Evolutionary conservation across 768 basidiomycete species (phyloP).

Genomic region (Mycena latifolia): DNA sequence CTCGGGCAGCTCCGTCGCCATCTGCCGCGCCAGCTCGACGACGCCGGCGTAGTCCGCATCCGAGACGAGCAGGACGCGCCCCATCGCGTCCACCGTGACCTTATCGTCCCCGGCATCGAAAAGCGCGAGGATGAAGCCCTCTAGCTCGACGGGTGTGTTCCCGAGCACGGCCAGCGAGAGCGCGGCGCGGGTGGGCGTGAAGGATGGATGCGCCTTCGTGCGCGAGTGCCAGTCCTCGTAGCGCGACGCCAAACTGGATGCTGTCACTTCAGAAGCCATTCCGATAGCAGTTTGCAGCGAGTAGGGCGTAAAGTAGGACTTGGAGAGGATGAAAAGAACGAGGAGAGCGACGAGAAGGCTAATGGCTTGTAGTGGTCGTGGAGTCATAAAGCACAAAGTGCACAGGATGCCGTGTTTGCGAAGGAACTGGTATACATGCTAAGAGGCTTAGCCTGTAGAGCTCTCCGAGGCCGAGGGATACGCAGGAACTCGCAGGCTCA

Average conservation of each 20-base stretch:
- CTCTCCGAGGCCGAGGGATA: no score
- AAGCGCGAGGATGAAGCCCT: constrained; percentile 52
- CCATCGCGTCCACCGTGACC: constrained; percentile 48
- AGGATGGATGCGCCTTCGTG: constrained; percentile 42
- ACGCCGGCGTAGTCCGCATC: constrained; percentile 45
- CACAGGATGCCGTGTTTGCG: no score
- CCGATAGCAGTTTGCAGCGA: not conserved
- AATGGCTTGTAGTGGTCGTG: not conserved
- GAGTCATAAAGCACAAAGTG: not conserved
- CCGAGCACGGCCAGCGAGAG: constrained; percentile 48
- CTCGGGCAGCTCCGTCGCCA: constrained; percentile 40
- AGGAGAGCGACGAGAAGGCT: not conserved
- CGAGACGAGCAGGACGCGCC: constrained; percentile 42
- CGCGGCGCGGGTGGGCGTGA: constrained; percentile 42
- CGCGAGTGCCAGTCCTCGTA: constrained; percentile 47
- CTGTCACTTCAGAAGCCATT: not conserved
- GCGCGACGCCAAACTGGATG: constrained; percentile 31
- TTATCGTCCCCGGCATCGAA: constrained; percentile 40
- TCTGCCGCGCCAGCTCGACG: constrained; percentile 37
- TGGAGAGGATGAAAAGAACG: constrained; percentile 12
- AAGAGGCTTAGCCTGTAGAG: no score
- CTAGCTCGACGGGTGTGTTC: constrained; percentile 48
- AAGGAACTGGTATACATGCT: no score
- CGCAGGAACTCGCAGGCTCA: no score
- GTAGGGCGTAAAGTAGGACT: not conserved